Conservation (phyloP, 495 filamentous ascomycete species). For the Staphylotrichum longicolle region DNA sequence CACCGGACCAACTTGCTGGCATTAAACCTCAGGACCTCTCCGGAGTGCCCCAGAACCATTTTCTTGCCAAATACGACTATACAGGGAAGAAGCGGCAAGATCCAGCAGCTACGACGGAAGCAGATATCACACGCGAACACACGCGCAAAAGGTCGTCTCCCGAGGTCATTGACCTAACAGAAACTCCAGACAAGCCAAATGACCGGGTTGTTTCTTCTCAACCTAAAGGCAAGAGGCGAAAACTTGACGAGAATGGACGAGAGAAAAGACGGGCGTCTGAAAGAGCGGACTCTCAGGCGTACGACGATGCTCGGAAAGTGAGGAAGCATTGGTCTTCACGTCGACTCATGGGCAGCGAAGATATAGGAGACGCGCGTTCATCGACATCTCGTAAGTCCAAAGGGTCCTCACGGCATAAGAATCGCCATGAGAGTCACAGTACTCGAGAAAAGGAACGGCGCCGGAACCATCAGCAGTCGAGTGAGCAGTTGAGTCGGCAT, state of each 20-base stretch:
- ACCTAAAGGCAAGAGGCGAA: not conserved
- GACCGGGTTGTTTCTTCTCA: not conserved
- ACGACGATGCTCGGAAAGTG: not conserved
- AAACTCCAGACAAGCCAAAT: not conserved
- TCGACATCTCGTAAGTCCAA: not conserved
- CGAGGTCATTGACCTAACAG: conserved; percentile 12
- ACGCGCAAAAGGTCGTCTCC: not conserved
- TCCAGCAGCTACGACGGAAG: not conserved
- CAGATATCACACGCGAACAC: not conserved
- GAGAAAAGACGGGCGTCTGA: not conserved
- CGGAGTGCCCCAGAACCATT: not conserved
- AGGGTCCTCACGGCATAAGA: not conserved
- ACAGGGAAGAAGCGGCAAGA: not conserved
- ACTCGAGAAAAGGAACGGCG: not conserved
- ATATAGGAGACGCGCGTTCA: not conserved
- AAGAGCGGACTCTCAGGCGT: not conserved
- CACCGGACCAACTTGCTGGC: too few species aligned
- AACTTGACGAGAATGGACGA: conserved; percentile 2
- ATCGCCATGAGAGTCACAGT: not conserved
- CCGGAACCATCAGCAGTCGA: too few species aligned
- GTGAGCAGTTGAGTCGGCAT: too few species aligned
- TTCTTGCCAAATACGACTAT: conserved; percentile 4
- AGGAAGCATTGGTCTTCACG: not conserved
- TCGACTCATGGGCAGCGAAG: too few species aligned
- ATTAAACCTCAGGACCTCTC: not conserved